Percentiles rank a stretch among this genome's conserved stretches.
Evolutionary conservation across 495 filamentous ascomycete genomes (phyloP).

Genomic region (Bacidia gigantensis): DNA sequence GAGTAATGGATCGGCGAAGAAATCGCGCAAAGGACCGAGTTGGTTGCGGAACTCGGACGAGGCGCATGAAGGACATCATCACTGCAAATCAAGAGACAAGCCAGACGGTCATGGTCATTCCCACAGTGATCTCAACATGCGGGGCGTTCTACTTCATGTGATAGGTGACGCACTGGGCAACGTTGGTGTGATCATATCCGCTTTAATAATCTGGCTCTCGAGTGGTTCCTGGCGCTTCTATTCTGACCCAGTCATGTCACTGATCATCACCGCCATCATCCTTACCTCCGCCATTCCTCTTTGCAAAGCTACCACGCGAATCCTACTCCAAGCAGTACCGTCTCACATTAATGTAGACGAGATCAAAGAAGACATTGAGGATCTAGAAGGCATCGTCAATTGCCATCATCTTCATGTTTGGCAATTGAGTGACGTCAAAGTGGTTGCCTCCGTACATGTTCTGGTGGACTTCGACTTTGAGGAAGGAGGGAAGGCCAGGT

Average conservation of each 20-base stretch:
- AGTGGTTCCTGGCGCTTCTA: constrained; percentile 57
- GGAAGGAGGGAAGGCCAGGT: constrained; percentile 57
- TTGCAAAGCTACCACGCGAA: constrained; percentile 83
- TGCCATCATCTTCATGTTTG: constrained; percentile 96
- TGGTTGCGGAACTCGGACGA: constrained; percentile 3
- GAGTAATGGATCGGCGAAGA: constrained; percentile 3
- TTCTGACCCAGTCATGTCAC: constrained; percentile 80
- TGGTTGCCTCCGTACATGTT: constrained; percentile 83
- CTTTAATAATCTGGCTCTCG: constrained; percentile 83
- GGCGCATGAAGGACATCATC: constrained; percentile 46
- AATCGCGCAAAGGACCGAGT: neutral
- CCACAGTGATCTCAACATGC: constrained; percentile 91
- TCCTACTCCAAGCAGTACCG: constrained; percentile 85
- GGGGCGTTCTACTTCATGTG: constrained; percentile 90
- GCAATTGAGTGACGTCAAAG: constrained; percentile 88
- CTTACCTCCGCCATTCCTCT: constrained; percentile 81
- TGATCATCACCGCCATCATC: constrained; percentile 95
- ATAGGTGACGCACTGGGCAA: constrained; percentile 95
- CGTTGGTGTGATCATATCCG: constrained; percentile 87
- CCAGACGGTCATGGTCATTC: constrained; percentile 45
- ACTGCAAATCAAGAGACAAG: constrained; percentile 58
- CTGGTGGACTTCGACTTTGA: constrained; percentile 68
- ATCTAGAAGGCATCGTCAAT: constrained; percentile 67
- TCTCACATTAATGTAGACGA: constrained; percentile 75
- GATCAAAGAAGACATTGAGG: constrained; percentile 80